phyloP scores from a whole-genome alignment of 2,329 filamentous ascomycete species.

The Scortechinia acanthostroma region DNA sequence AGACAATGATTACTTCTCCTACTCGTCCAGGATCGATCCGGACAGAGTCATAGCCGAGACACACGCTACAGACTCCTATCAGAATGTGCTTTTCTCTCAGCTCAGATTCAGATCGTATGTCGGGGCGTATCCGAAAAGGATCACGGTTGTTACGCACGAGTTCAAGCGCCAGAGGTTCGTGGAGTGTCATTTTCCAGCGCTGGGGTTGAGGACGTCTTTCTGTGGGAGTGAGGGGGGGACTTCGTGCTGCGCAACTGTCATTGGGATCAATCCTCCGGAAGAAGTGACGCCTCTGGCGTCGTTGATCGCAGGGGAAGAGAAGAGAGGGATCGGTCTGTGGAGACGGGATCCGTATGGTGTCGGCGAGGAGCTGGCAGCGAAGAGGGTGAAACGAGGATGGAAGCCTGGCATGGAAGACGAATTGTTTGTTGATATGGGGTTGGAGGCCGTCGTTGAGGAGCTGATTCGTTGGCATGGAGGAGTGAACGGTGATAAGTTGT shows the following conservation, averaged over 20 bases:
- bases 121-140: background rate
- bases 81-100: background rate
- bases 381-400: slow-evolving; percentile 28
- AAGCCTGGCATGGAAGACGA: slow-evolving; percentile 4
- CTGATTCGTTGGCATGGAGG: slow-evolving; percentile 18
- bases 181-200: slow-evolving; percentile 1
- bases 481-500: slow-evolving; percentile 14
- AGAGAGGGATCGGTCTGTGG: slow-evolving; percentile 25
- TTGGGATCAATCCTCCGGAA: background rate
- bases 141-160: slow-evolving; percentile 1
- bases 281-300: background rate
- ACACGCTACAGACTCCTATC: background rate
- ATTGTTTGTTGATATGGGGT: slow-evolving; percentile 12
- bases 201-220: background rate
- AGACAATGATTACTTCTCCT: background rate
- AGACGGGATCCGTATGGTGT: slow-evolving; percentile 25
- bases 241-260: background rate
- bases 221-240: too few species aligned
- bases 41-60: background rate
- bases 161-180: background rate
- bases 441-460: slow-evolving; percentile 16
- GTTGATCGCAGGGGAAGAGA: slow-evolving; percentile 8
- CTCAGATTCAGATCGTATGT: background rate
- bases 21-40: background rate
- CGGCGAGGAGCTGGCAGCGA: slow-evolving; percentile 17